Evolutionary conservation across 257 asterid species (phyloP).

Genomic region (Gentiana macrophylla): DNA sequence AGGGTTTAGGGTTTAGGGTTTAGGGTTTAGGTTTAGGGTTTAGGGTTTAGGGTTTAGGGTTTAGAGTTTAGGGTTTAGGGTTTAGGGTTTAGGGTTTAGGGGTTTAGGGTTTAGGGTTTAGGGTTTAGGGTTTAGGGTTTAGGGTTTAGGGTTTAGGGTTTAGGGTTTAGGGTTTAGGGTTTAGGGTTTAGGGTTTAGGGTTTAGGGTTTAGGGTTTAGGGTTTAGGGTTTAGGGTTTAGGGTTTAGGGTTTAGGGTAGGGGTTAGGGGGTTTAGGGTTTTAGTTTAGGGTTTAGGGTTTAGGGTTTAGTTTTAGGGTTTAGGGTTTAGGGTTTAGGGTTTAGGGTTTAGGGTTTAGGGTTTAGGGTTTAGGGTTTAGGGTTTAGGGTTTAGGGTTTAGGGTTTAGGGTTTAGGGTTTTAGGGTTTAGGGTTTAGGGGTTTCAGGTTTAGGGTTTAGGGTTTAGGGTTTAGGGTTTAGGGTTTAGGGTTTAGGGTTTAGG

Average conservation of each 20-base stretch:
- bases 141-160: too few species aligned
- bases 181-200: conserved; percentile 11
- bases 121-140: conserved; percentile 9
- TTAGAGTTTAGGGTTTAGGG: conserved; percentile 3
- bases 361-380: conserved; percentile 14
- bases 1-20: conserved; percentile 17
- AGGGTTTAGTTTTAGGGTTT: conserved; percentile 3
- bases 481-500: conserved; percentile 17
- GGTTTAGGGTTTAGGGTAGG: conserved; percentile 10
- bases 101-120: too few species aligned
- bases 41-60: conserved; percentile 10
- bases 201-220: conserved; percentile 5
- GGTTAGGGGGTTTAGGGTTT: too few species aligned
- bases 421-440: conserved; percentile 14
- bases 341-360: conserved; percentile 14
- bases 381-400: conserved; percentile 13
- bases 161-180: conserved; percentile 8
- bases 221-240: conserved; percentile 4
- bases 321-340: conserved; percentile 13
- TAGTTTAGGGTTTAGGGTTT: too few species aligned
- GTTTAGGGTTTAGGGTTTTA: conserved; percentile 10
- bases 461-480: conserved; percentile 14
- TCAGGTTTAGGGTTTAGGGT: conserved; percentile 14
- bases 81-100: conserved; percentile 10
- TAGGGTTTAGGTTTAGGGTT: conserved; percentile 15